Evolutionary conservation across 257 asterid species (phyloP).

Genomic region (Fraxinus cuspidata): DNA sequence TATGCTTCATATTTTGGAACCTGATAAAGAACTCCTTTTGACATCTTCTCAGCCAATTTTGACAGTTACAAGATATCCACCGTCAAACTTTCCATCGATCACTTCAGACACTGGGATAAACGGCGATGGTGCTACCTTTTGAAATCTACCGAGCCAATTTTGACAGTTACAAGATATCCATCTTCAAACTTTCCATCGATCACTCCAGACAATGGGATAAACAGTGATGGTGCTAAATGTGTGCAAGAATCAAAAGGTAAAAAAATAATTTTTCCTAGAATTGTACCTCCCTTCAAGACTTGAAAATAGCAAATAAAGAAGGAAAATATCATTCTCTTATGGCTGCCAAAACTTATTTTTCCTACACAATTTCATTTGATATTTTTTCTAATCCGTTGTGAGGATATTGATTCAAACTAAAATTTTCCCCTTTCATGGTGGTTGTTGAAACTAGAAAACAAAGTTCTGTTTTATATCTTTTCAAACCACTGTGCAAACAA

Average conservation of each 20-base stretch:
- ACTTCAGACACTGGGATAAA: slow-evolving; percentile 57
- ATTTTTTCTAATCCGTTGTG: background rate
- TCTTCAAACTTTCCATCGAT: slow-evolving; percentile 86
- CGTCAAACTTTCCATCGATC: slow-evolving; percentile 83
- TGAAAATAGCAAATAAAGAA: background rate
- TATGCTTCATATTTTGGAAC: slow-evolving; percentile 29
- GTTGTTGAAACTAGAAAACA: too few species aligned
- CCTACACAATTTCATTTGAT: background rate
- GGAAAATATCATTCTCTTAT: background rate
- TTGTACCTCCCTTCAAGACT: background rate
- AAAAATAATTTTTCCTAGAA: background rate
- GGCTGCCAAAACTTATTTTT: too few species aligned
- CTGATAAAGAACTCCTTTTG: slow-evolving; percentile 79
- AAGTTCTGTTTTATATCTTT: background rate
- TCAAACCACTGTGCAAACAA: background rate
- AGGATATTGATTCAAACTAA: background rate
- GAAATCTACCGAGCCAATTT: slow-evolving; percentile 61
- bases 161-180: slow-evolving; percentile 80
- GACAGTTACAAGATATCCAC: slow-evolving; percentile 80
- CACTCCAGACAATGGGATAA: slow-evolving; percentile 55
- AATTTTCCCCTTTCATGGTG: background rate
- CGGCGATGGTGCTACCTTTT: slow-evolving; percentile 28
- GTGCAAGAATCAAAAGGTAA: slow-evolving; percentile 23
- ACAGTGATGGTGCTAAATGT: slow-evolving; percentile 32
- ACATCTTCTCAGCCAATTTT: slow-evolving; percentile 65